Evolutionary conservation across 1,284 basidiomycete species (phyloP), one percentile per base, ranked within the genome.

Genomic region (Ganoderma leucocontextum): DNA sequence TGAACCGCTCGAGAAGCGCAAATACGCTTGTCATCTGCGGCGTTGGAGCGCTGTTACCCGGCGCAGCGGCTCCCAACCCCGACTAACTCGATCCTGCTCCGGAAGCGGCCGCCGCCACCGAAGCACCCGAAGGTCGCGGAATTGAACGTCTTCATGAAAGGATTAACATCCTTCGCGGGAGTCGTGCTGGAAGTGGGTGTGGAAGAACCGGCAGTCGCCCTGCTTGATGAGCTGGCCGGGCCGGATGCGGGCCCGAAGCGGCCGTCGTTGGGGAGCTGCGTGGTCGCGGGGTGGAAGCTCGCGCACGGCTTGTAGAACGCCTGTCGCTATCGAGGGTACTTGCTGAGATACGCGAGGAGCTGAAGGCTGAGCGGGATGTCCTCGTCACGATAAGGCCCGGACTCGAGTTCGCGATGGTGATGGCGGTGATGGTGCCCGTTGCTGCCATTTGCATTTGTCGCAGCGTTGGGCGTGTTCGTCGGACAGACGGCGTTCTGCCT

Each of bases 271-370:
- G 72, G 65, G 22, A 86, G 74, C 65, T 82, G 80, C 6, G 84
- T 83, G 44, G 85, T 87, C 4, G 90, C 92, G 0, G 92, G 92
- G 75, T 94, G 92, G 79, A 94, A 94, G 19, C 88, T n/a, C 25
- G 84, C 77, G 0, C n/a, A 87, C 0, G 90, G 90, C 78, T 94
- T 94, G 80, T 99, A 98, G 79, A 99, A 99, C 7, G 96, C 95
- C 73, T 96, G 92, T n/a, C 97, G 87, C 3, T 99, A 97, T 80
- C 99, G 97, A 0, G 97, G n/a, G 95, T 99, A 99, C 80, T 99
- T 99, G 82, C 94, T 96, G 29, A 99, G 85, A 77, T 99, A 99
- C 8, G 98, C 98, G 0, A 99, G 85, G 1, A 99, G 88, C 80
- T 99, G 97, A 17, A 99, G 83, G 33, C 93, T 91, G 98, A n/a